These are phyloP conservation scores for Ligustrum vulgare DNA, from an alignment of 257 asterid genomes.

Conservation along the genomic window DNA sequence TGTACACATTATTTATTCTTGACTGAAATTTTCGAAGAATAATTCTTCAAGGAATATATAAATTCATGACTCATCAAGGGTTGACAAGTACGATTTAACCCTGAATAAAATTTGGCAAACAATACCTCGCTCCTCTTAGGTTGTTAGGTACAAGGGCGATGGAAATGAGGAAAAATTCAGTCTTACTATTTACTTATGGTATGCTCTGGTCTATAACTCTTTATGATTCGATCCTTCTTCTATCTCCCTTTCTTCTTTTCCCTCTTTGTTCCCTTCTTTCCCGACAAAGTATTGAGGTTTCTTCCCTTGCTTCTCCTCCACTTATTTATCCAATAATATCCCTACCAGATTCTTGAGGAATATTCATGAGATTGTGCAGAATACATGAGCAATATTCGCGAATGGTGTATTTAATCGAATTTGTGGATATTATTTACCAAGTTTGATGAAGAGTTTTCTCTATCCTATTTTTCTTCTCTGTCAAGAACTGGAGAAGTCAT, in stretches of 20 bases:
- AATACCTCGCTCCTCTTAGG: not conserved
- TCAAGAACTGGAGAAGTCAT: not conserved
- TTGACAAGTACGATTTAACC: no score
- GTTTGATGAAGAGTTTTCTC: not conserved
- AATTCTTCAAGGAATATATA: no score
- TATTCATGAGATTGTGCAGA: not conserved
- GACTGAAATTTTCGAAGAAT: no score
- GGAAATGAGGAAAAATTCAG: not conserved
- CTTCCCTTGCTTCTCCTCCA: not conserved
- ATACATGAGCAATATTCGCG: not conserved
- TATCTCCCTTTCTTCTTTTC: not conserved
- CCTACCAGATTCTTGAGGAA: not conserved
- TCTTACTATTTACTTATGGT: not conserved
- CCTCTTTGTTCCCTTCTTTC: not conserved
- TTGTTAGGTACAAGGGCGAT: not conserved
- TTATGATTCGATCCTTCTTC: not conserved
- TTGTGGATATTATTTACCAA: not conserved
- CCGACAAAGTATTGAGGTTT: not conserved
- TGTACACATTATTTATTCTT: no score
- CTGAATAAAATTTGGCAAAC: no score
- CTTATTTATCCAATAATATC: not conserved
- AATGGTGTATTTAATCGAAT: not conserved
- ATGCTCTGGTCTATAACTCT: not conserved
- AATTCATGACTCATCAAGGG: no score
- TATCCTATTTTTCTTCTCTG: not conserved